Evolutionary conservation across 768 basidiomycete genomes (phyloP).

Genomic region (Macrolepiota dolichaula): DNA sequence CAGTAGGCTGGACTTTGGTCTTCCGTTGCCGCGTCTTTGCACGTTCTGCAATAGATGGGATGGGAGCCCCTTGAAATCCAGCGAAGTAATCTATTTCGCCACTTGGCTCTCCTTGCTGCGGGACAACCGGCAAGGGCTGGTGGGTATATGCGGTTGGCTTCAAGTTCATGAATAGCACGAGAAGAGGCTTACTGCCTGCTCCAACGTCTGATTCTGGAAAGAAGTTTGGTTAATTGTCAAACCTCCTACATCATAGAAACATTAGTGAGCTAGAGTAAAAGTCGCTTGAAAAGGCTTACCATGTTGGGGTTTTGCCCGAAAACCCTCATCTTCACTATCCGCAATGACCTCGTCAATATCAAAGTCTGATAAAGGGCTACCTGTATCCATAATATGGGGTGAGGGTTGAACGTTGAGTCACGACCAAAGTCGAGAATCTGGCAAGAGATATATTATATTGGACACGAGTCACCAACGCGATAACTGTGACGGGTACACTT

Average conservation of each 20-base stretch:
- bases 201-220: background rate
- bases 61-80: constrained; percentile 9
- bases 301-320: constrained; percentile 1
- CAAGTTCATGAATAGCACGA: background rate
- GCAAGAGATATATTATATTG: background rate
- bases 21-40: constrained; percentile 51
- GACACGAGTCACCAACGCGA: too few species aligned
- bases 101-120: background rate
- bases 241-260: constrained; percentile 2
- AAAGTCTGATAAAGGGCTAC: constrained; percentile 13
- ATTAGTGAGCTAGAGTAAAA: background rate
- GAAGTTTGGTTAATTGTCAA: background rate
- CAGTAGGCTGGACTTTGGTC: background rate
- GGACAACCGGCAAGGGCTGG: background rate
- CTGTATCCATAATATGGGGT: background rate
- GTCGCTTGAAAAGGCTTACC: background rate
- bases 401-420: background rate
- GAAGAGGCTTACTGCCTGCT: background rate
- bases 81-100: constrained; percentile 12
- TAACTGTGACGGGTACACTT: background rate
- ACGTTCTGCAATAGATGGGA: constrained; percentile 48
- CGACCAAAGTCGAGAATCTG: background rate
- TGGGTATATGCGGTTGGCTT: background rate
- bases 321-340: constrained; percentile 35
- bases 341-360: constrained; percentile 44